Conservation (phyloP, 768 basidiomycete genomes). For the Lentinus brumalis region DNA sequence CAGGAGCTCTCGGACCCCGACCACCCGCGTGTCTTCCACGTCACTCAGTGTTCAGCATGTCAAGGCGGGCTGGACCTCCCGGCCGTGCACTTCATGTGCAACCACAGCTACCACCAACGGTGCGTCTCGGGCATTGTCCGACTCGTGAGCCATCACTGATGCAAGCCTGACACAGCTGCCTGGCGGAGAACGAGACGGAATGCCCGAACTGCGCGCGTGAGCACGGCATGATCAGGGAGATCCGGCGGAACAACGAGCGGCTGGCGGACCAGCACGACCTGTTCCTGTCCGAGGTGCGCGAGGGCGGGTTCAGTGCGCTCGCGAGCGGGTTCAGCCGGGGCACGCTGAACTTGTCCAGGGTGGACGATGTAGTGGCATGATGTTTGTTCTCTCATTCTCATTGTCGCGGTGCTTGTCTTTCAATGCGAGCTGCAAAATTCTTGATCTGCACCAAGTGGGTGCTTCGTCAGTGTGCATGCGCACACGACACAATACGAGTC, state of each 20-base stretch:
- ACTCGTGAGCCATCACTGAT: neutral
- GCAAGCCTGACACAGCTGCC: slow-evolving; percentile 53
- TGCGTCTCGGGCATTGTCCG: slow-evolving; percentile 32
- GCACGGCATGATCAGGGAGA: slow-evolving; percentile 88
- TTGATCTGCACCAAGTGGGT: too few species aligned
- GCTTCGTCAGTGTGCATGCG: too few species aligned
- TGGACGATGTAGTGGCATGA: slow-evolving; percentile 29
- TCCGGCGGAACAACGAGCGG: slow-evolving; percentile 82
- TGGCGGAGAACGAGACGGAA: slow-evolving; percentile 87
- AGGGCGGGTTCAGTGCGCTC: slow-evolving; percentile 68
- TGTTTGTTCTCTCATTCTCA: neutral
- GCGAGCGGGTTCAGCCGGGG: slow-evolving; percentile 73
- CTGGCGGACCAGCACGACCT: slow-evolving; percentile 82
- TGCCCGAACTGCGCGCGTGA: slow-evolving; percentile 89
- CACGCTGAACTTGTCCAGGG: slow-evolving; percentile 43
- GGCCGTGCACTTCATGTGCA: slow-evolving; percentile 96
- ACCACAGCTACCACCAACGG: slow-evolving; percentile 96
- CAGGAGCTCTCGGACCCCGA: slow-evolving; percentile 76
- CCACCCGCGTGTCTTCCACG: slow-evolving; percentile 88
- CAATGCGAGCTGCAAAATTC: too few species aligned
- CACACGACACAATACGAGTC: too few species aligned
- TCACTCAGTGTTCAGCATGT: slow-evolving; percentile 90
- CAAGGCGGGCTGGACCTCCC: slow-evolving; percentile 90
- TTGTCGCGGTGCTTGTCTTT: neutral
- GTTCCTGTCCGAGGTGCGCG: slow-evolving; percentile 75